Base-by-base conservation (phyloP, 805 yeast genomes). In the Ogataea pignaliae region DNA sequence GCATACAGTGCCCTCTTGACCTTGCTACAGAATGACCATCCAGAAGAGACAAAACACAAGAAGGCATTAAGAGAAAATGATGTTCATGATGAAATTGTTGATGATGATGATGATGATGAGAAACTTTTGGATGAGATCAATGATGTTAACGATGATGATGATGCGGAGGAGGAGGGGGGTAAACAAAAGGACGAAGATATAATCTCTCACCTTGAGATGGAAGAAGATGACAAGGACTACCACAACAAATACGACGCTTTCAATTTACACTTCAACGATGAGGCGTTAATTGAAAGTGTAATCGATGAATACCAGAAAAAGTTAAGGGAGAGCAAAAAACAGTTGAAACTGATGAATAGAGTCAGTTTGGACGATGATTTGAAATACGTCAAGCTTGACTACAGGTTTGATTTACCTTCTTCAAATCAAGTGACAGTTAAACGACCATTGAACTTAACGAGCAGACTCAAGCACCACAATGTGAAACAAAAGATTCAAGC, bases 211-310 rank as follows among this genome's bases (percentile, higher is more conserved):
- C 72, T 57, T 7, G 72, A 66, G 11, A 73, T 66, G 18, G 62
- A 64, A 38, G 72, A 66, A 14, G 70, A 63, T 5, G 70, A 66
- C 38, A 42, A 52, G 10, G 59, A 64, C 34, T 45, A 45, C 15
- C 37, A 44, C 4, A 53, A 56, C 41, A 47, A 46, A 37, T 52
- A 39, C 38, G 97, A 91, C 64, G 87, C 95, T 0, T 89, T 86
- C 54, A 86, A 85, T 48, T 57, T 65, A 11, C 98, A 90, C 61
- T 90, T 85, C 63, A 83, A 81, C 39, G 65, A 69, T 16, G 62
- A 74, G 4, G 75, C 73, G 2, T 61, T 63, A 10, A 57, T 75
- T 16, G 68, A 64, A 16, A 42, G 48, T 9, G 58, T 60, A 0
- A 60, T 73, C 18, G 47, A 56, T 1, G 50, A 54, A n/a, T 52